These are phyloP conservation scores for Saccharomyces pastorianus DNA, from an alignment of 1,139 yeast species.

Conservation along the genomic window DNA sequence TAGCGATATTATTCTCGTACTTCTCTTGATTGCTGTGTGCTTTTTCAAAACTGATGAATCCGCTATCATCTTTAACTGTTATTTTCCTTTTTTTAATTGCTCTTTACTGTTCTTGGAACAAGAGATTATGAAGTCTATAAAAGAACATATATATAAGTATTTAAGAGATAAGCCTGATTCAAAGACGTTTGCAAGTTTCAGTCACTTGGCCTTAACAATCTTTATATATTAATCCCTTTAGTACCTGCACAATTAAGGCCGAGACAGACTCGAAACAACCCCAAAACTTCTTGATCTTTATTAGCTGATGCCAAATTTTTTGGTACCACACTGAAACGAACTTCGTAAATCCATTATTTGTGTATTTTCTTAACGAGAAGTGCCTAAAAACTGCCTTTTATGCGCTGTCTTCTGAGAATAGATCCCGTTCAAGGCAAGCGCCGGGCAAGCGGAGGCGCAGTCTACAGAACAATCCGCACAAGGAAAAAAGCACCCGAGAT, in stretches of 20 bases:
- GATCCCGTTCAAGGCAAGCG: background rate
- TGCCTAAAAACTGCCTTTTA: background rate
- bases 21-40: background rate
- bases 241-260: background rate
- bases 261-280: background rate
- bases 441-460: conserved; percentile 1
- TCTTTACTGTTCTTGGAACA: background rate
- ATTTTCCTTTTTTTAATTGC: background rate
- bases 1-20: background rate
- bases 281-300: background rate
- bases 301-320: background rate
- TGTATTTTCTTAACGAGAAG: background rate
- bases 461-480: background rate
- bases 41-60: background rate
- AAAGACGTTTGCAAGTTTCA: background rate
- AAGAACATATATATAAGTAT: background rate
- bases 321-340: background rate
- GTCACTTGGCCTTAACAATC: background rate
- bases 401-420: background rate
- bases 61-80: background rate
- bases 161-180: background rate
- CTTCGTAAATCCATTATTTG: background rate
- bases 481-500: background rate
- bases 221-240: background rate
- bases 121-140: background rate